Evolutionary conservation across 2,329 filamentous ascomycete species (phyloP), one percentile per base, ranked within the genome.

Genomic region (Sporothrix schenckii): DNA sequence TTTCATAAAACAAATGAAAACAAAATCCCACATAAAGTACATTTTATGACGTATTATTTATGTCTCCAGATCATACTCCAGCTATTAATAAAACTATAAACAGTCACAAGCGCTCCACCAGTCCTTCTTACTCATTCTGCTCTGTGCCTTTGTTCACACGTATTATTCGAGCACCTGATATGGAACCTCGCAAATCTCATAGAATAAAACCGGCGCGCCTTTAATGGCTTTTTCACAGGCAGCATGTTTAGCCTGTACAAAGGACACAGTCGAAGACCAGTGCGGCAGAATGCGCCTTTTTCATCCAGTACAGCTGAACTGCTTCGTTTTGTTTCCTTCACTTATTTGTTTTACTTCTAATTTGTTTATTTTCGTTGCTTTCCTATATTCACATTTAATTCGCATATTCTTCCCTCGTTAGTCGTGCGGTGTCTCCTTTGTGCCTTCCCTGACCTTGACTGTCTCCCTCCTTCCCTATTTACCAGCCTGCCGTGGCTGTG

Each of bases 221-320:
- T 41, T 41, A 60, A 60, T 34, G 7, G 30, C 30, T n/a, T 58
- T 30, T n/a, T 60, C 30, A 60, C 19, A n/a, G 56, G 34, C 56
- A 41, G 56, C 30, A 41, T 19, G 56, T 60, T 60, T 60, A 60
- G 56, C 34, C 56, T 60, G 56, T 60, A 60, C 30, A 13, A 60
- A n/a, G 34, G 3, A 13, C 30, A 41, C 30, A 41, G 21, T 41
- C 30, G n/a, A 39, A 16, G 54, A 21, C 34, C n/a, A 41, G 30
- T 21, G 56, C 56, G 56, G 56, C 14, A 61, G 16, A 61, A 61
- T 61, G 56, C 24, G 56, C 39, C 56, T 61, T 61, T 44, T 24
- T 34, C 11, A 27, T 14, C 13, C 27, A 6, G 49, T 7, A n/a
- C 53, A 39, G 27, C 14, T 58, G 24, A 13, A 30, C 27, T 30